These are phyloP conservation scores for Metschnikowia amazonensis DNA, from an alignment of 805 yeast genomes.

Conservation along the genomic window DNA sequence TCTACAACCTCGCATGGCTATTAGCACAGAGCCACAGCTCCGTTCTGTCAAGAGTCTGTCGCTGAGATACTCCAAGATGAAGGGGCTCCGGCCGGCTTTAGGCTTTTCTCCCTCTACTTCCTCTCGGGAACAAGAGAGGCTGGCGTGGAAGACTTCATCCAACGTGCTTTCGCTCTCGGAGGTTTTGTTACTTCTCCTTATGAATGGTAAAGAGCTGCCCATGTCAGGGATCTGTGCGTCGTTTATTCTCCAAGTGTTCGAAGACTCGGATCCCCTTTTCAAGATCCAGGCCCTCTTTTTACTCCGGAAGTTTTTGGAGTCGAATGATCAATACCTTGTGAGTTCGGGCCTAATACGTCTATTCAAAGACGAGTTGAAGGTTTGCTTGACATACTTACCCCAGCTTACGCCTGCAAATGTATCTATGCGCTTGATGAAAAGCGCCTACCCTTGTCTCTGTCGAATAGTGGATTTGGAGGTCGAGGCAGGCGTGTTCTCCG, in stretches of 20 bases:
- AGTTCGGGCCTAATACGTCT: constrained; percentile 27
- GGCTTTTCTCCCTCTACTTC: constrained; percentile 13
- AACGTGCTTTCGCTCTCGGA: constrained; percentile 26
- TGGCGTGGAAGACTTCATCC: constrained; percentile 25
- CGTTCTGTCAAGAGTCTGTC: constrained; percentile 4
- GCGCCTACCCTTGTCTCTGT: constrained; percentile 23
- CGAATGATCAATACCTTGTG: constrained; percentile 11
- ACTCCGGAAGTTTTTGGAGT: constrained; percentile 15
- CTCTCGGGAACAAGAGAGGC: constrained; percentile 23
- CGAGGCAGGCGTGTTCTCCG: neutral
- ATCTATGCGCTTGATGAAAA: constrained; percentile 20
- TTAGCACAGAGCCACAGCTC: neutral
- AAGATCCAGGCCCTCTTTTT: constrained; percentile 26
- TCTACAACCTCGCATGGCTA: neutral
- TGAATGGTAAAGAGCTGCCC: constrained; percentile 5
- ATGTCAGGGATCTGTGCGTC: constrained; percentile 23
- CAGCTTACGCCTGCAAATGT: constrained; percentile 22
- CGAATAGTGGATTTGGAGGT: constrained; percentile 10
- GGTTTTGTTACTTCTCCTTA: constrained; percentile 22
- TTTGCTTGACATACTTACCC: constrained; percentile 27
- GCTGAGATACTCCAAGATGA: constrained; percentile 1
- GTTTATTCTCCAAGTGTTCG: constrained; percentile 32
- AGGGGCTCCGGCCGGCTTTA: constrained; percentile 17
- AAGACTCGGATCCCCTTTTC: constrained; percentile 28
- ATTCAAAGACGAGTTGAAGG: constrained; percentile 24